phyloP scores from a whole-genome alignment of 108 stramenopile genomes.

The Nannochloropsis salina region DNA sequence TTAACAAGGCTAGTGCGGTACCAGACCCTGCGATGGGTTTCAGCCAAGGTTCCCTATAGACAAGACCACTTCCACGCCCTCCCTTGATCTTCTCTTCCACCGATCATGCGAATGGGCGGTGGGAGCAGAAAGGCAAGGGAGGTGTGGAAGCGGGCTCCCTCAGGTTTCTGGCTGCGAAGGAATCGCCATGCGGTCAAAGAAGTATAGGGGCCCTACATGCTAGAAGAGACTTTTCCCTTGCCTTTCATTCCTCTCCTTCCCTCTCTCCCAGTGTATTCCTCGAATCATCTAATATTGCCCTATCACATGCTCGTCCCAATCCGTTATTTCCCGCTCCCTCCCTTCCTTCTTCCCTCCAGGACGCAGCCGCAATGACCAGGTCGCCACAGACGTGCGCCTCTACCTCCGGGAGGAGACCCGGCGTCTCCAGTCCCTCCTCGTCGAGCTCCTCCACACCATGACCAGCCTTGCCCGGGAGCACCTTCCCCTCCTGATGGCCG shows the following conservation, averaged over 20 bases:
- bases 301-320: no score
- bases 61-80: background rate
- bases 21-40: no score
- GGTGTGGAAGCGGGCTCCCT: background rate
- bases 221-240: background rate
- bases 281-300: no score
- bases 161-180: slow-evolving; percentile 15
- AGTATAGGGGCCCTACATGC: background rate
- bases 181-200: slow-evolving; percentile 7
- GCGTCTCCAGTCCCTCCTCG: slow-evolving; percentile 8
- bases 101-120: background rate
- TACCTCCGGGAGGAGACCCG: slow-evolving; percentile 66
- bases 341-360: slow-evolving; percentile 26
- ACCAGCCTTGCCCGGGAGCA: slow-evolving; percentile 68
- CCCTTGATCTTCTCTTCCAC: background rate
- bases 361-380: slow-evolving; percentile 72
- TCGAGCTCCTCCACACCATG: slow-evolving; percentile 64
- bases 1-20: no score
- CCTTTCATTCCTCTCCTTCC: background rate
- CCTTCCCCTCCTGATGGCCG: slow-evolving; percentile 91
- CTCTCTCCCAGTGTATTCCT: background rate
- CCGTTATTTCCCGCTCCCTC: background rate
- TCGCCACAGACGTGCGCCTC: slow-evolving; percentile 90
- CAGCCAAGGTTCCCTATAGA: background rate
- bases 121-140: background rate